Percentiles rank a stretch among this genome's conserved stretches.
phyloP scores from a whole-genome alignment of 192 early-diverging fungal genomes.

The Podila clonocystis region DNA sequence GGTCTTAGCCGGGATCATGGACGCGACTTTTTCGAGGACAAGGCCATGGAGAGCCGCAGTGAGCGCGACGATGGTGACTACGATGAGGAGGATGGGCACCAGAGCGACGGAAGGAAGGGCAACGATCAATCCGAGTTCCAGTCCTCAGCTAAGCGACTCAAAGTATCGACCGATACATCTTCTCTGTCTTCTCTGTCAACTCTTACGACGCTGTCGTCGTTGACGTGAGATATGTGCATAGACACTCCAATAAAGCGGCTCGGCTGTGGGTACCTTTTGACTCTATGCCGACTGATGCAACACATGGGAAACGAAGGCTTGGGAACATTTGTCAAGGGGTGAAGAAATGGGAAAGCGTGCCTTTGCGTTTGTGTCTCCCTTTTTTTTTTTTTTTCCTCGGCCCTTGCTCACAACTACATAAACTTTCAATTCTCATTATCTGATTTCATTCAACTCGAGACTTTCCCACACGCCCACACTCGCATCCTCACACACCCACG shows the following conservation, averaged over 20 bases:
- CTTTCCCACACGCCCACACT: neutral
- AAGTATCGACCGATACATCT: conserved; percentile 35
- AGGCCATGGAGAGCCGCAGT: neutral
- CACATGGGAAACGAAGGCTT: too few species aligned
- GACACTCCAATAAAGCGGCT: too few species aligned
- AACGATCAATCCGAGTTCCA: conserved; percentile 7
- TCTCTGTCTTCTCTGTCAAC: conserved; percentile 38
- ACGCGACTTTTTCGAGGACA: conserved; percentile 1
- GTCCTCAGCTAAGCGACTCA: conserved; percentile 32
- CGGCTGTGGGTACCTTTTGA: too few species aligned
- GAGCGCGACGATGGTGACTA: conserved; percentile 13
- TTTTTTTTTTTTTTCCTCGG: neutral
- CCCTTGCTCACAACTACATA: neutral
- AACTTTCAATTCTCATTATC: neutral
- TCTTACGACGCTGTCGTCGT: conserved; percentile 23
- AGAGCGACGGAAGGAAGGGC: conserved; percentile 1
- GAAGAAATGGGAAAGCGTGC: neutral
- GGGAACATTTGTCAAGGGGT: too few species aligned
- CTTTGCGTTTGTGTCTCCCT: neutral
- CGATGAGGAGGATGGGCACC: conserved; percentile 5
- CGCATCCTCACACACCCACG: neutral
- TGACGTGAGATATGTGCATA: conserved; percentile 12
- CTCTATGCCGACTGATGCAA: too few species aligned
- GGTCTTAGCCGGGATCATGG: conserved; percentile 11
- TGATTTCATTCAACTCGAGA: neutral